Conservation (phyloP, 2,329 filamentous ascomycete genomes). For the Xylariaceae sp. region DNA sequence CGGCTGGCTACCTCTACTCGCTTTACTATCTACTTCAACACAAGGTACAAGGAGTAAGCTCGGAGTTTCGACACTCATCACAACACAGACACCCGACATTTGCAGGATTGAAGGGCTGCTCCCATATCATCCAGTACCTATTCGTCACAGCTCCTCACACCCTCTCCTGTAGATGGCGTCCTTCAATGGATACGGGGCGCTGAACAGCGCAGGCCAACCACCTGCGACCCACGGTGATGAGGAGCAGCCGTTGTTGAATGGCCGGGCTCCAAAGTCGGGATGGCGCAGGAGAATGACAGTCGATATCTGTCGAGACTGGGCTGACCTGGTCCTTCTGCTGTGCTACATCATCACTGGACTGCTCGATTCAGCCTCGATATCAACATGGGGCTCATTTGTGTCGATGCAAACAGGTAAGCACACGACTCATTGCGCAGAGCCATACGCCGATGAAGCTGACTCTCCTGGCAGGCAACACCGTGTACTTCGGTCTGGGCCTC, state of each 20-base stretch:
- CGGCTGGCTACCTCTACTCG: too few relatives aligned
- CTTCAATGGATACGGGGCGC: constrained; percentile 24
- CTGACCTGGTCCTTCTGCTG: constrained; percentile 64
- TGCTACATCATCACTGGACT: constrained; percentile 77
- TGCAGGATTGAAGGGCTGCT: too few relatives aligned
- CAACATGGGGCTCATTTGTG: constrained; percentile 75
- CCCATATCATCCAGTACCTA: too few relatives aligned
- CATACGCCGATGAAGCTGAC: too few relatives aligned
- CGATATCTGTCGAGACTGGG: constrained; percentile 57
- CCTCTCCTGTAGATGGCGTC: constrained; percentile 1
- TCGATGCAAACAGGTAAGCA: constrained; percentile 73
- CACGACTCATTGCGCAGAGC: too few relatives aligned
- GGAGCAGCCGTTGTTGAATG: constrained; percentile 29
- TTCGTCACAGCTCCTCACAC: too few relatives aligned
- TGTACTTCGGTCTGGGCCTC: constrained; percentile 74
- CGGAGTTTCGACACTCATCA: too few relatives aligned
- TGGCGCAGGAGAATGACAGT: constrained; percentile 31
- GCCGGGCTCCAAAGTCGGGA: constrained; percentile 11
- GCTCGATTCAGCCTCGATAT: constrained; percentile 70
- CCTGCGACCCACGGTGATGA: constrained; percentile 19
- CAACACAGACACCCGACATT: too few relatives aligned
- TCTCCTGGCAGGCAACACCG: constrained; percentile 61
- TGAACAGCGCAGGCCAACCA: constrained; percentile 10
- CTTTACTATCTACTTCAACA: constrained; percentile 1
- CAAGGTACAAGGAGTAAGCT: too few relatives aligned